Evolutionary conservation across 805 yeast species (phyloP).

Genomic region (Pichia occidentalis): DNA sequence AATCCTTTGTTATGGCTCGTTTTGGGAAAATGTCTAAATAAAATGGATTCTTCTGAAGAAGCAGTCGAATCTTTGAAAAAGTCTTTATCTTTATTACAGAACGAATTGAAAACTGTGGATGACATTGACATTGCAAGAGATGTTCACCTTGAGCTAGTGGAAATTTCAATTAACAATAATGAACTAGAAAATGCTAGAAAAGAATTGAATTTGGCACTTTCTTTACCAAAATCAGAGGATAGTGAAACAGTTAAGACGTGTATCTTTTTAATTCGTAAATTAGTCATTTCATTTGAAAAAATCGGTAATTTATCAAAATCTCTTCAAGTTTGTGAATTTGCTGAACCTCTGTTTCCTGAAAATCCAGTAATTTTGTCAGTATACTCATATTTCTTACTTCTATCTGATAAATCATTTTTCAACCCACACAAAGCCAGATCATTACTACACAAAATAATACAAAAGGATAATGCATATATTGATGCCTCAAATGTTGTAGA

Average conservation of each 20-base stretch:
- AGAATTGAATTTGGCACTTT: constrained; percentile 44
- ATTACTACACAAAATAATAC: constrained; percentile 27
- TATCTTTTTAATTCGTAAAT: constrained; percentile 36
- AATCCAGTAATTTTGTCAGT: constrained; percentile 39
- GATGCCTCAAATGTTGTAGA: constrained; percentile 7
- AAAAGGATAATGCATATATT: constrained; percentile 7
- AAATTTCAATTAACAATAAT: constrained; percentile 45
- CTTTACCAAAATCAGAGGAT: constrained; percentile 39
- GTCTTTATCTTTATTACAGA: constrained; percentile 37
- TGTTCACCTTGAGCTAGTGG: constrained; percentile 51
- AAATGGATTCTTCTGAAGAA: constrained; percentile 37
- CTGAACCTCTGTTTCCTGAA: constrained; percentile 39
- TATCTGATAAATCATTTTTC: constrained; percentile 23
- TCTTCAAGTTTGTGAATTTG: constrained; percentile 42
- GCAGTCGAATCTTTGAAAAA: constrained; percentile 43
- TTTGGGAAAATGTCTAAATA: constrained; percentile 42
- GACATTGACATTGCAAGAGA: constrained; percentile 41
- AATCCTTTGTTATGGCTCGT: constrained; percentile 42
- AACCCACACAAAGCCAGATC: constrained; percentile 34
- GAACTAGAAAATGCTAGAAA: constrained; percentile 42
- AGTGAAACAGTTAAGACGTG: constrained; percentile 24
- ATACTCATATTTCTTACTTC: constrained; percentile 43
- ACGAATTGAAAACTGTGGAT: constrained; percentile 29
- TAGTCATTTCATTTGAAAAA: constrained; percentile 43
- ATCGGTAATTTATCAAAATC: constrained; percentile 45